Percentiles rank a stretch among this genome's conserved stretches.
phyloP scores from a whole-genome alignment of 257 asterid genomes.

The Thymus quinquecostatus region DNA sequence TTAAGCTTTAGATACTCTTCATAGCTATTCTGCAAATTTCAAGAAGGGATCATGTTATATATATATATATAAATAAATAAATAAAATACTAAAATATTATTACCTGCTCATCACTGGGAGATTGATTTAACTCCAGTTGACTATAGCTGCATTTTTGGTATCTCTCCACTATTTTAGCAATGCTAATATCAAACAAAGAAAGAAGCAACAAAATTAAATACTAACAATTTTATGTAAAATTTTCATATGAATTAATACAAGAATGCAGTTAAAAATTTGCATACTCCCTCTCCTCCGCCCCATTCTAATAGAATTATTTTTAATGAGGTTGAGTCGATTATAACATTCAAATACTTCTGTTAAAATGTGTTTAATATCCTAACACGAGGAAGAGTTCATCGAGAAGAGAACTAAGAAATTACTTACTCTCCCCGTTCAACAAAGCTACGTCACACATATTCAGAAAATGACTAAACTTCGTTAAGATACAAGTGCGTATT shows the following conservation, averaged over 20 bases:
- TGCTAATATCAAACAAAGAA: conserved; percentile 29
- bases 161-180: conserved; percentile 55
- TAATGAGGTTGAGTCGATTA: too few species aligned
- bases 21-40: conserved; percentile 47
- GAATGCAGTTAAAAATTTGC: neutral
- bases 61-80: too few species aligned
- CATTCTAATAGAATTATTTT: too few species aligned
- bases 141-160: conserved; percentile 56
- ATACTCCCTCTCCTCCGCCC: too few species aligned
- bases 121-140: conserved; percentile 43
- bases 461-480: too few species aligned
- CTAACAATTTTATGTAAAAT: neutral
- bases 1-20: conserved; percentile 68
- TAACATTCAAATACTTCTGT: too few species aligned
- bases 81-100: conserved; percentile 1
- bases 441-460: too few species aligned
- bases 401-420: too few species aligned
- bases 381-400: too few species aligned
- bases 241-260: neutral
- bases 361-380: too few species aligned
- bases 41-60: neutral
- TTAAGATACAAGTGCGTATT: too few species aligned
- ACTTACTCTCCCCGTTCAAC: too few species aligned
- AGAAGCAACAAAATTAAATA: neutral
- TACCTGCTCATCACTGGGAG: conserved; percentile 49